A percentile compares a stretch with the other conserved stretches of the same genome.
Conservation (phyloP, 23 red algal species). For the Gracilaria caudata region DNA sequence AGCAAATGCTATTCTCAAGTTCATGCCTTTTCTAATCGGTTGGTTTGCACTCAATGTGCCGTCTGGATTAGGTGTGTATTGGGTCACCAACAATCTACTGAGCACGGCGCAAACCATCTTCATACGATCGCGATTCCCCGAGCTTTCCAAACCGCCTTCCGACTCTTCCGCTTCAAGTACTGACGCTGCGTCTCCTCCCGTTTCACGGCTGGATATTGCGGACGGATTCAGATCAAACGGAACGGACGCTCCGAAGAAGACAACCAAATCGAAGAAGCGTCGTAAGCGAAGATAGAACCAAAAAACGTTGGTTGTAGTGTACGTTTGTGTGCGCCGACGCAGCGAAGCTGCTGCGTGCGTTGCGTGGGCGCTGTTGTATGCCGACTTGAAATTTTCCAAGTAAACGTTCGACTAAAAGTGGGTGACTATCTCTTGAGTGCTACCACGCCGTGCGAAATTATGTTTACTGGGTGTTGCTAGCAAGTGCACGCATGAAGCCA, state of each 20-base stretch:
- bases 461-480: neutral
- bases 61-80: constrained; percentile 90
- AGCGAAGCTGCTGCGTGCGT: neutral
- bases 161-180: constrained; percentile 4
- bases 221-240: constrained; percentile 64
- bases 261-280: constrained; percentile 59
- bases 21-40: constrained; percentile 96
- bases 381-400: neutral
- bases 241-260: constrained; percentile 21
- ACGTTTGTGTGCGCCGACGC: neutral
- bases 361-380: neutral
- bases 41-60: constrained; percentile 99
- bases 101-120: constrained; percentile 89
- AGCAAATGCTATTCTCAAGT: constrained; percentile 83
- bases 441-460: no score
- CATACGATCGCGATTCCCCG: constrained; percentile 74
- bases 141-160: constrained; percentile 1
- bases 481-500: no score
- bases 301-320: neutral
- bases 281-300: constrained; percentile 67
- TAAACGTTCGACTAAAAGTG: neutral
- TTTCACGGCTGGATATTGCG: constrained; percentile 19
- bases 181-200: neutral
- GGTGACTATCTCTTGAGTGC: neutral
- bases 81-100: constrained; percentile 98